Conservation (phyloP, 208 protist genomes). For the Naegleria gruberi region DNA sequence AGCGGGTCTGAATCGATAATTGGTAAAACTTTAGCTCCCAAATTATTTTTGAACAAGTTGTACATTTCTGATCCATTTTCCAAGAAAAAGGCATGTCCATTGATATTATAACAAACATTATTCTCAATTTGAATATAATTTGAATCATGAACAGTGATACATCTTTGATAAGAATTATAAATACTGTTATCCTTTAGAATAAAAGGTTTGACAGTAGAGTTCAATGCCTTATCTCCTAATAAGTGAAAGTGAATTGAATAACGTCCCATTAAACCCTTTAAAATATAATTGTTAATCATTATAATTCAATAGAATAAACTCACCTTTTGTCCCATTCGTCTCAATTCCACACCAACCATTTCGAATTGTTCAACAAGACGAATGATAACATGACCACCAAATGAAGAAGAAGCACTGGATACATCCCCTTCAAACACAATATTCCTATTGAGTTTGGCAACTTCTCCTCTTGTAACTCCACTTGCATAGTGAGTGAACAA, state of each 20-base stretch:
- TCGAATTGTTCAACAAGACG: too few species aligned
- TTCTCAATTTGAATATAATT: neutral
- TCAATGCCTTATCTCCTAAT: too few species aligned
- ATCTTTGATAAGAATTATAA: neutral
- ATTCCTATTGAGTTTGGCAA: neutral
- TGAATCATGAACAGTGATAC: neutral
- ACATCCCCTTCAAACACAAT: neutral
- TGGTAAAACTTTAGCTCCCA: neutral
- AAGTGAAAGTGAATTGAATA: neutral
- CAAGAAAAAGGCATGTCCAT: neutral
- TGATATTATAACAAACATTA: neutral
- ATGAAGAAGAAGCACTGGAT: neutral
- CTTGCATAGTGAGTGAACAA: neutral
- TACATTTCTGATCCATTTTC: neutral
- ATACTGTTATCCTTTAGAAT: neutral
- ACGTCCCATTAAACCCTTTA: neutral
- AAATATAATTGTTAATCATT: too few species aligned
- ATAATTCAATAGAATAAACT: too few species aligned
- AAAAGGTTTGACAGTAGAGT: neutral
- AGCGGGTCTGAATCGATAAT: neutral
- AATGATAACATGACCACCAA: conserved; percentile 6
- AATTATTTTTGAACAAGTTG: neutral
- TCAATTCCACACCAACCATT: neutral
- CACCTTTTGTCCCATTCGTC: neutral
- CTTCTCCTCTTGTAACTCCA: neutral